Percentiles rank a stretch among this genome's conserved stretches.
Evolutionary conservation across 2,329 filamentous ascomycete species (phyloP).

Genomic region (Verruconis gallopava): DNA sequence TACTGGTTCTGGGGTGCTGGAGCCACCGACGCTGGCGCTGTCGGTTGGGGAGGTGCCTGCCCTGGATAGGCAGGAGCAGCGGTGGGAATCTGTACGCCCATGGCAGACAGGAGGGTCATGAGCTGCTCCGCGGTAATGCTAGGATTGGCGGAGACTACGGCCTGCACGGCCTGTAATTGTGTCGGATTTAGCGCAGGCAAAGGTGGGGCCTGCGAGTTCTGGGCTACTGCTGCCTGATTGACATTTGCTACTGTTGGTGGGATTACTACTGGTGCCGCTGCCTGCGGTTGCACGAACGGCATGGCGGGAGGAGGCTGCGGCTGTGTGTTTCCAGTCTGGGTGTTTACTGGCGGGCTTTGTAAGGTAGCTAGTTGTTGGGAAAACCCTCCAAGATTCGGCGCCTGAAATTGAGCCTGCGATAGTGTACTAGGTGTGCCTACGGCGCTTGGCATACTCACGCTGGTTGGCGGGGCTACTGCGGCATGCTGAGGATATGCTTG

Average conservation of each 20-base stretch:
- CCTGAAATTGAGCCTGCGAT: not conserved
- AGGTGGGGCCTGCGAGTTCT: not conserved
- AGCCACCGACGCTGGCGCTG: too few species aligned
- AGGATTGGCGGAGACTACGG: not conserved
- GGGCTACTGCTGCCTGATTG: not conserved
- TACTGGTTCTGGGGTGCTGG: conserved; percentile 18
- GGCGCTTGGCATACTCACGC: not conserved
- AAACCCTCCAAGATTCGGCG: not conserved
- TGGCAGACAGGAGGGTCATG: not conserved
- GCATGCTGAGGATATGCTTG: not conserved
- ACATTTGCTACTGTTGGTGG: not conserved
- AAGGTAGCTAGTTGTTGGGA: conserved; percentile 1
- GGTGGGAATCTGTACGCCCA: conserved; percentile 11
- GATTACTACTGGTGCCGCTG: not conserved
- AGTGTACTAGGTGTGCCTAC: not conserved
- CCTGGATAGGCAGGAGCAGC: conserved; percentile 17
- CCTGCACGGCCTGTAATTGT: not conserved
- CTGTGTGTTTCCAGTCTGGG: conserved; percentile 4
- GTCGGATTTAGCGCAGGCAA: not conserved
- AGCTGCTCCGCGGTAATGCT: not conserved
- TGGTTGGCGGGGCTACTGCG: not conserved
- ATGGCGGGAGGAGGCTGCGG: conserved; percentile 1
- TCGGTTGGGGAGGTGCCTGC: conserved; percentile 13
- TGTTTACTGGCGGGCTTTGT: conserved; percentile 5
- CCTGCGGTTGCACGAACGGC: conserved; percentile 2